These are phyloP conservation scores for Cutaneotrichosporon mucoides DNA, from an alignment of 1,284 basidiomycete genomes.

Conservation along the genomic window DNA sequence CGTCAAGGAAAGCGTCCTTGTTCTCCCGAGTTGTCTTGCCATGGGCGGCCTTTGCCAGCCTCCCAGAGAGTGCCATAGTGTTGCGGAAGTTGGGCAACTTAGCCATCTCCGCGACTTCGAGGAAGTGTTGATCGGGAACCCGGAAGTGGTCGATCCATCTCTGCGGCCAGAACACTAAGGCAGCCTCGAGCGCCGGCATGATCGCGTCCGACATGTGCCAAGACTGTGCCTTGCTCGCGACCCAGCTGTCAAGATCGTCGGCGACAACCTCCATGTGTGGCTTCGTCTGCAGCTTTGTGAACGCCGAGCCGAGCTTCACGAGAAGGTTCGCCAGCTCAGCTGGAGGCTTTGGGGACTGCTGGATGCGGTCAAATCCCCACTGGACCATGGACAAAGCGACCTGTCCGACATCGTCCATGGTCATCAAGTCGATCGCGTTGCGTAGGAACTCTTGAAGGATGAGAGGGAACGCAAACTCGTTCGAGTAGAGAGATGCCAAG, in stretches of 20 bases:
- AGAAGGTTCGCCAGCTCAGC: conserved; percentile 25
- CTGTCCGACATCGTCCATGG: conserved; percentile 63
- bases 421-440: conserved; percentile 62
- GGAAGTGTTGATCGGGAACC: conserved; percentile 11
- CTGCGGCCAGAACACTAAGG: conserved; percentile 31
- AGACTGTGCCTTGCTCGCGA: not conserved
- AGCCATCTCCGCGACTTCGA: conserved; percentile 13
- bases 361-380: conserved; percentile 61
- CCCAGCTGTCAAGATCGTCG: conserved; percentile 3
- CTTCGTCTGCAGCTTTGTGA: not conserved
- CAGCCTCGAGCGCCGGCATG: conserved; percentile 17
- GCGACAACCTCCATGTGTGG: not conserved
- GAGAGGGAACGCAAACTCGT: conserved; percentile 58
- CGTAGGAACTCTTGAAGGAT: conserved; percentile 65
- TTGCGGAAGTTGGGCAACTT: conserved; percentile 7
- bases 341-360: not conserved
- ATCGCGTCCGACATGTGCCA: conserved; percentile 16
- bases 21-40: not conserved
- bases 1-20: conserved; percentile 20
- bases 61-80: conserved; percentile 22
- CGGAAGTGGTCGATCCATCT: conserved; percentile 13
- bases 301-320: conserved; percentile 27
- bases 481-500: conserved; percentile 60
- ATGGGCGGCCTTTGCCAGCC: conserved; percentile 1
- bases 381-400: conserved; percentile 69